Base-by-base conservation (phyloP, 2,329 filamentous ascomycete genomes). In the Septoria petroselini region DNA sequence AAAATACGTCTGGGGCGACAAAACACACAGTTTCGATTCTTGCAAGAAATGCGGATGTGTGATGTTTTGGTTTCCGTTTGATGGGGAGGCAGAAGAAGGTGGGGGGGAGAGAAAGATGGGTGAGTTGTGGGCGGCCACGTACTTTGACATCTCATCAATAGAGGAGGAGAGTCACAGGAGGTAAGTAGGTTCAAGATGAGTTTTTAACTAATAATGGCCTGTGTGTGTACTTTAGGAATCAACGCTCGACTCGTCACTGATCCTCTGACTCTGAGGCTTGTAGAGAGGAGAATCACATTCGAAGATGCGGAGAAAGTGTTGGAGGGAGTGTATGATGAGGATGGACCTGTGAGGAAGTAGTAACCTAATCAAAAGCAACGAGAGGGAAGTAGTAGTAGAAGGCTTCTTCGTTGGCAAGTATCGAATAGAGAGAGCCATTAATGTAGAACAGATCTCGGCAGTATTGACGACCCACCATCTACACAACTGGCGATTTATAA, bases 261-360 rank as follows among this genome's bases (percentile, higher is more conserved):
- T 17, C 39, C 14, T 15, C 30, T 34, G 14, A 3, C n/a, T 2
- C 23, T 49, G 14, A 14, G 33, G 23, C 30, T 35, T 11, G 40
- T 49, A 8, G 47, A 49, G 1, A 42, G n/a, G 39, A 39, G 47
- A n/a, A 42, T 43, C 21, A 49, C 34, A 5, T 47, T 12, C 7
- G 34, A 18, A 17, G 25, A 39, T 47, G 44, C 44, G 5, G 9
- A 40, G 34, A n/a, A 9, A 14, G 25, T 18, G 8, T 12, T 18
- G 11, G 27, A 47, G 25, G 44, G 44, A n/a, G 8, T 40, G 25
- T 47, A 47, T 31, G 44, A 47, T 34, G 34, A 47, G 23, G 40
- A 47, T 19, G 44, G 44, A 5, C 41, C 41, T 9, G 25, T 44
- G 19, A 29, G 41, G 15, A 29, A 44, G 9, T 19, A 6, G 69